Evolutionary conservation across 2,329 filamentous ascomycete species (phyloP), one percentile per base, ranked within the genome.

Genomic region (Podosphaera xanthii): DNA sequence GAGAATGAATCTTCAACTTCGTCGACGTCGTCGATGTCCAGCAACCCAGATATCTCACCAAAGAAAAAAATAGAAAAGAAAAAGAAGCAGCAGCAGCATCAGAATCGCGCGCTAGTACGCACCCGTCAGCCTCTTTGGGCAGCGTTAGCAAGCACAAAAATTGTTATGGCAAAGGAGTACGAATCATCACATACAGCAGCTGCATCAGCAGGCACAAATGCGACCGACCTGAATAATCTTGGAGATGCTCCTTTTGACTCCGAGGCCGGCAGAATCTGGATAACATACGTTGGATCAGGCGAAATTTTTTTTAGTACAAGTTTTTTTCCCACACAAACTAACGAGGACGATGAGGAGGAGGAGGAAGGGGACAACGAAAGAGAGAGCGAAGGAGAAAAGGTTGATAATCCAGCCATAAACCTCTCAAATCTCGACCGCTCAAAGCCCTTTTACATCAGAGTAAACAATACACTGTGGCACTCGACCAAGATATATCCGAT

Each of bases 61-160:
- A 30, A 31, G 10, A 49, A 8, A n/a, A 48, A 33, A 36, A 46
- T 8, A 49, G 55, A 42, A 34, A 58, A 49, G 63, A 94, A 92
- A 72, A 92, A 88, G 74, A 85, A 87, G 73, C 82, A 86, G 72
- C 22, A 22, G 22, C 22, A 22, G 22, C 22, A 22, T 22, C 91
- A 92, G 73, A 88, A 94, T 72, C 91, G 87, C 68, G 89, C 88
- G 60, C 87, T 92, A 71, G 88, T 94, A 64, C 79, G 90, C 70
- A 87, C 88, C 70, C 83, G 88, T 68, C 90, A 96, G 72, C 90
- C 90, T 56, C 80, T 96, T 64, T 96, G 90, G 90, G 88, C 90
- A 63, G 90, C 90, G 55, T 79, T 96, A 65, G 90, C 90, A 58
- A 95, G 88, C 73, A 95, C 90, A 68, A 96, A 96, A 76, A 90